A percentile compares a stretch with the other conserved stretches of the same genome.
Evolutionary conservation across 257 asterid species (phyloP).

Genomic region (Gentiana macrophylla): DNA sequence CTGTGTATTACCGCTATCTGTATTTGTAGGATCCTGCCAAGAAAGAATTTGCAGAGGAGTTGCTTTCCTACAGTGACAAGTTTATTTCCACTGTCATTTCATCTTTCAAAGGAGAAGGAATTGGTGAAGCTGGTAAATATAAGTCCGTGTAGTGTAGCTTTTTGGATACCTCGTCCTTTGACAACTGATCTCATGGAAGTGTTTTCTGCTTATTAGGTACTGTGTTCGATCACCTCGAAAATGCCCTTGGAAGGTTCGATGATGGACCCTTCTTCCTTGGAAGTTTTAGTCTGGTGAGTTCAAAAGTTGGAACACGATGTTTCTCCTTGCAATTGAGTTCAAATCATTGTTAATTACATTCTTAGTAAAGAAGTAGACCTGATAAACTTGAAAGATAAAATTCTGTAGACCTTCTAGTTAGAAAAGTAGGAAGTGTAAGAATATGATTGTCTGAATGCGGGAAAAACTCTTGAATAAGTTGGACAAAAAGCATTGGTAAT

Average conservation of each 20-base stretch:
- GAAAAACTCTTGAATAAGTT: background rate
- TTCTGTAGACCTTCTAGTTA: too few species aligned
- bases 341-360: background rate
- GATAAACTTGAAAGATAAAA: too few species aligned
- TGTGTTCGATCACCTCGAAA: slow-evolving; percentile 61
- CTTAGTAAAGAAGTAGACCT: background rate
- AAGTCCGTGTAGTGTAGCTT: background rate
- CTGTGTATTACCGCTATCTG: slow-evolving; percentile 5
- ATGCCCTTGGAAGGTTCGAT: slow-evolving; percentile 52
- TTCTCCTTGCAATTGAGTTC: background rate
- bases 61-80: slow-evolving; percentile 37
- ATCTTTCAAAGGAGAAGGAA: slow-evolving; percentile 44
- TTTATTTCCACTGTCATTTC: slow-evolving; percentile 37
- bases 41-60: slow-evolving; percentile 51
- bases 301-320: background rate
- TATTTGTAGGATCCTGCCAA: slow-evolving; percentile 44
- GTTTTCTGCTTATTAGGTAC: slow-evolving; percentile 22
- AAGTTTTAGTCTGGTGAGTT: slow-evolving; percentile 60
- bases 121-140: slow-evolving; percentile 38
- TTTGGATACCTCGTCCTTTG: background rate
- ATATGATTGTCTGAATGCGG: background rate
- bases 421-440: background rate
- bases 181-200: background rate
- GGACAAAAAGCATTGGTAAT: background rate
- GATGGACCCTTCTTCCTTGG: slow-evolving; percentile 84